These are phyloP conservation scores for Fraxinus quadrangulata DNA, from an alignment of 257 asterid genomes.

Conservation along the genomic window DNA sequence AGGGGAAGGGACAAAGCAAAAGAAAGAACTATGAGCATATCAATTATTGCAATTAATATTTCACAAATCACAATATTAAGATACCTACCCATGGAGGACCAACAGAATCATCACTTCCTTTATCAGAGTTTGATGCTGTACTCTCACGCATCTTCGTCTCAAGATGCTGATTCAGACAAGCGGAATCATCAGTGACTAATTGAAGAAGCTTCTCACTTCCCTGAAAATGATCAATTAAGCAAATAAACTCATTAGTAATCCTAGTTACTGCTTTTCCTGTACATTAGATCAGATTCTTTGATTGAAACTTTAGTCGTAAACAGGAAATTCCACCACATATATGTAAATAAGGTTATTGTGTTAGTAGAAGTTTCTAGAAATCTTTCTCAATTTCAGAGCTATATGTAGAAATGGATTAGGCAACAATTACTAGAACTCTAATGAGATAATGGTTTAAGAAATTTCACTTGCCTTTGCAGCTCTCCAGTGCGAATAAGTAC, in stretches of 20 bases:
- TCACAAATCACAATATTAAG: background rate
- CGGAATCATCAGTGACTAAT: conserved; percentile 63
- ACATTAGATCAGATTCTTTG: background rate
- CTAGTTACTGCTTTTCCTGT: background rate
- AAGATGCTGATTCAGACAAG: conserved; percentile 31
- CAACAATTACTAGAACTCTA: background rate
- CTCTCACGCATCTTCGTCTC: conserved; percentile 26
- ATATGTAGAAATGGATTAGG: too few relatives aligned
- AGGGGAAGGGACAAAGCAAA: background rate
- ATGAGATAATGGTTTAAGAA: conserved; percentile 9
- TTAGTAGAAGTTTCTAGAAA: background rate
- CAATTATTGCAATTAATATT: background rate
- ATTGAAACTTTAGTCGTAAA: background rate
- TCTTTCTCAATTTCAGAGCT: background rate
- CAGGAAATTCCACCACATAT: background rate
- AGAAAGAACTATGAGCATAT: conserved; percentile 5
- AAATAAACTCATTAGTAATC: background rate
- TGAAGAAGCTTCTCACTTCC: conserved; percentile 90
- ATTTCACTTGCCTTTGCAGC: conserved; percentile 79
- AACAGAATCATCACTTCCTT: conserved; percentile 28
- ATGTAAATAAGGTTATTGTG: background rate
- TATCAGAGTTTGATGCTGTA: conserved; percentile 30
- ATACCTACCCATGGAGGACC: conserved; percentile 54
- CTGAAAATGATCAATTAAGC: conserved; percentile 43
- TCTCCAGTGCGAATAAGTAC: conserved; percentile 97